A percentile compares a stretch with the other conserved stretches of the same genome.
Evolutionary conservation across 306 rosid species (phyloP).

Genomic region (Quercus glauca): DNA sequence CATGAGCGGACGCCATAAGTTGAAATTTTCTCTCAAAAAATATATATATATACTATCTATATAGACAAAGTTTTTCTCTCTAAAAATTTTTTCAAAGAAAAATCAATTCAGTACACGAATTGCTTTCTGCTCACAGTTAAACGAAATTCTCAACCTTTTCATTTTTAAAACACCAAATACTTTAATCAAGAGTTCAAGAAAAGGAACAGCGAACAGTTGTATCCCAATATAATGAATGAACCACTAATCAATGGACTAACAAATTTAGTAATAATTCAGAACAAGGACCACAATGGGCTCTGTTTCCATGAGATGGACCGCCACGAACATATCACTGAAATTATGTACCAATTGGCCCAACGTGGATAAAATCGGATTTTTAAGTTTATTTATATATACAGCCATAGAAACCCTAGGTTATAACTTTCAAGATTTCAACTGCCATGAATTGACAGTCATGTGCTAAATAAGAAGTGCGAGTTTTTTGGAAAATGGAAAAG

Average conservation of each 20-base stretch:
- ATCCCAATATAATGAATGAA: neutral
- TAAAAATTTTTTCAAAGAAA: too few relatives aligned
- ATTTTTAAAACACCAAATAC: too few relatives aligned
- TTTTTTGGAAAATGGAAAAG: too few relatives aligned
- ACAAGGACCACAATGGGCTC: neutral
- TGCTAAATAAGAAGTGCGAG: neutral
- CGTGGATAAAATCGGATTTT: neutral
- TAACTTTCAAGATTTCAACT: neutral
- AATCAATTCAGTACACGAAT: too few relatives aligned
- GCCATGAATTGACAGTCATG: neutral
- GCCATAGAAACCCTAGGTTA: too few relatives aligned
- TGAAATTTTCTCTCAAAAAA: too few relatives aligned
- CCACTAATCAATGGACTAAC: neutral
- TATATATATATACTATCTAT: too few relatives aligned
- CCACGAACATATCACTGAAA: neutral
- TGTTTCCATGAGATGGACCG: neutral
- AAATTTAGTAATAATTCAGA: neutral
- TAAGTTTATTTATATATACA: neutral
- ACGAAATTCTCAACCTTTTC: too few relatives aligned
- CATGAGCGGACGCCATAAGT: accelerated
- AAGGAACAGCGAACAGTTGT: neutral
- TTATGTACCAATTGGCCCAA: neutral
- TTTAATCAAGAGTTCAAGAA: neutral
- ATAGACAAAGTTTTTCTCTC: too few relatives aligned
- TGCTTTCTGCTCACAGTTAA: too few relatives aligned